Evolutionary conservation across 495 filamentous ascomycete species (phyloP).

Genomic region (Copromyces sp.): DNA sequence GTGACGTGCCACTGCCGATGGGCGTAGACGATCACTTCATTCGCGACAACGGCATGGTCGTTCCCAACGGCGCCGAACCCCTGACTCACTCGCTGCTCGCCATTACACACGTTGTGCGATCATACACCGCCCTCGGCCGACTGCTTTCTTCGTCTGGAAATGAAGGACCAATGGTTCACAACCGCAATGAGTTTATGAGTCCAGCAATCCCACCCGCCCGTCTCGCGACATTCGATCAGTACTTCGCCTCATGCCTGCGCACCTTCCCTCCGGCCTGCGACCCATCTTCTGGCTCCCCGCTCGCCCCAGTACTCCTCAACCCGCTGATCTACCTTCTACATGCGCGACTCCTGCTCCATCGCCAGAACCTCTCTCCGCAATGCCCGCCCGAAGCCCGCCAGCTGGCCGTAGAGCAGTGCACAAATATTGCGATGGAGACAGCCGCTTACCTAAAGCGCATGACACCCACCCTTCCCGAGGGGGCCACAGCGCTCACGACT

Average conservation of each 20-base stretch:
- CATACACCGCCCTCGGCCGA: constrained; percentile 67
- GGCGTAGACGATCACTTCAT: constrained; percentile 77
- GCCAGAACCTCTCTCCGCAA: constrained; percentile 75
- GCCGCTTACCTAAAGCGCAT: constrained; percentile 60
- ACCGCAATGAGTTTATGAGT: not conserved
- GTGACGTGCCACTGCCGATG: constrained; percentile 70
- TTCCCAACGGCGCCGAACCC: constrained; percentile 39
- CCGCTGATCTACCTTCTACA: constrained; percentile 73
- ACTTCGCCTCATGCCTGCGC: constrained; percentile 64
- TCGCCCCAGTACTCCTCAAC: constrained; percentile 64
- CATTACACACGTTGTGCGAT: constrained; percentile 73
- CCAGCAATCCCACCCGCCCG: constrained; percentile 53
- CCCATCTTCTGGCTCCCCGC: constrained; percentile 46
- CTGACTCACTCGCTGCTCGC: constrained; percentile 58
- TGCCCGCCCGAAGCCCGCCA: constrained; percentile 54
- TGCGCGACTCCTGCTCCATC: constrained; percentile 74
- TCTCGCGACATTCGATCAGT: constrained; percentile 69
- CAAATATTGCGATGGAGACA: constrained; percentile 65
- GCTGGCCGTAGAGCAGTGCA: constrained; percentile 68
- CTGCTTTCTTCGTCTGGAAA: constrained; percentile 48
- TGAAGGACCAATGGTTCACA: not conserved
- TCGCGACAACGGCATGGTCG: constrained; percentile 46
- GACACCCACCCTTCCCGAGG: constrained; percentile 30
- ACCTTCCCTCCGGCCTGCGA: constrained; percentile 67
- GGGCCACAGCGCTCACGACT: constrained; percentile 47